Base-by-base conservation (phyloP, 1,139 yeast species). In the Hyphopichia pseudoburtonii region DNA sequence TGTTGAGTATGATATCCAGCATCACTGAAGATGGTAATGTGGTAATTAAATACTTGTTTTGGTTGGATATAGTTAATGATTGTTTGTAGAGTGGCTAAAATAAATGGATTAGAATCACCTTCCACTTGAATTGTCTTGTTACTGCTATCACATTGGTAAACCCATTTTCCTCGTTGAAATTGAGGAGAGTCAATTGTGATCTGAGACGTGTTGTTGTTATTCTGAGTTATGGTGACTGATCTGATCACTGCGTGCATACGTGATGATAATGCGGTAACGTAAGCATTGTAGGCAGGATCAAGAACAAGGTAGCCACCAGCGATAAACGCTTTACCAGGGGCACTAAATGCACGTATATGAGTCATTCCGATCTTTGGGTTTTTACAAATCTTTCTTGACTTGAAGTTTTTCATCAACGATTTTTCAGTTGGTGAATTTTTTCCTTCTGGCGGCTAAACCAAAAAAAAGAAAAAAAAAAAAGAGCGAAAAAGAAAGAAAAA, bases 291-390 rank as follows among this genome's bases (percentile, higher is more conserved):
- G 29, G 57, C 58, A 0, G 92, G 90, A 41, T 86, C 94, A 18
- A 92, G 67, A 0, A 92, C 97, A 34, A 92, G 71, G 56, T 92
- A 92, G 0, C 98, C 98, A 9, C 98, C 98, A 1, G 95, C 97
- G 14, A 92, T 54, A 26, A 92, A 69, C 1, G 97, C 97, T 60
- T 92, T 92, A 0, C 97, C 97, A 0, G 98, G 97, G 0, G 97
- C 95, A 53, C 96, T 86, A 54, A 80, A 89, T 14, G 66, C 76
- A 35, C 48, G 50, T 12, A 16, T 30, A 12, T 27, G 10, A 10
- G 29, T 28, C n/a, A n/a, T n/a, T n/a, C n/a, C n/a, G n/a, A n/a
- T n/a, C n/a, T n/a, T n/a, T n/a, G n/a, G n/a, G n/a, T n/a, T n/a
- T n/a, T n/a, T n/a, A n/a, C n/a, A n/a, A n/a, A n/a, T n/a, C n/a